These are phyloP conservation scores for Isatis tinctoria DNA, from an alignment of 345 rosid genomes.

Conservation along the genomic window DNA sequence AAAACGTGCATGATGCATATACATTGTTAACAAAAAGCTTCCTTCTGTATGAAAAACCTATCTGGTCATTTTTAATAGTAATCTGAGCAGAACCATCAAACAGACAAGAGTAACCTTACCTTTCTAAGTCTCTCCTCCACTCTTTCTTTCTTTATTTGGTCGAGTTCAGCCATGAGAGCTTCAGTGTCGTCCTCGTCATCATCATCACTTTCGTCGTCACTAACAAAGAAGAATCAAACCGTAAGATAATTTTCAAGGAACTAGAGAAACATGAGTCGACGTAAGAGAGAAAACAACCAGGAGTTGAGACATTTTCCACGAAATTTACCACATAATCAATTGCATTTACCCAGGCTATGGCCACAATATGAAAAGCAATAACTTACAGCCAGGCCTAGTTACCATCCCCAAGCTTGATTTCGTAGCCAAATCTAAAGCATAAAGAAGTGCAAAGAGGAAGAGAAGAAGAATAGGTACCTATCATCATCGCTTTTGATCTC, in stretches of 20 bases:
- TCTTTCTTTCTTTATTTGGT: constrained; percentile 89
- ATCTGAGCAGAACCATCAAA: not conserved
- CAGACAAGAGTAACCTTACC: constrained; percentile 39
- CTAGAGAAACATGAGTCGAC: not conserved
- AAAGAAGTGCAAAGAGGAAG: not conserved
- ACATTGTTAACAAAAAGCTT: not conserved
- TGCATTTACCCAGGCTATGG: not conserved
- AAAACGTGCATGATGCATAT: not conserved
- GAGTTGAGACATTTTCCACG: not conserved
- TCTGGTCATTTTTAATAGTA: not conserved
- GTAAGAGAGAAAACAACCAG: not conserved
- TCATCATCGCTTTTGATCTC: constrained; percentile 66
- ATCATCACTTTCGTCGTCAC: constrained; percentile 50
- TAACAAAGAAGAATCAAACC: constrained; percentile 19
- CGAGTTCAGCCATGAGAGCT: constrained; percentile 96
- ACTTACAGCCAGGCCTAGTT: not conserved
- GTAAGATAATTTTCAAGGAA: not conserved
- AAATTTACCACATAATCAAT: not conserved
- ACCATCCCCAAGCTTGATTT: not conserved
- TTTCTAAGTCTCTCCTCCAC: constrained; percentile 81
- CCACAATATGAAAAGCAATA: constrained; percentile 1
- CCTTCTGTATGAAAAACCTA: not conserved
- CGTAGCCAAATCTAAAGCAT: not conserved
- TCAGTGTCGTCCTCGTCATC: constrained; percentile 83
- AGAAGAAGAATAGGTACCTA: constrained; percentile 39